Conservation (phyloP, 2,329 filamentous ascomycete species). For the Alternaria triticimaculans region DNA sequence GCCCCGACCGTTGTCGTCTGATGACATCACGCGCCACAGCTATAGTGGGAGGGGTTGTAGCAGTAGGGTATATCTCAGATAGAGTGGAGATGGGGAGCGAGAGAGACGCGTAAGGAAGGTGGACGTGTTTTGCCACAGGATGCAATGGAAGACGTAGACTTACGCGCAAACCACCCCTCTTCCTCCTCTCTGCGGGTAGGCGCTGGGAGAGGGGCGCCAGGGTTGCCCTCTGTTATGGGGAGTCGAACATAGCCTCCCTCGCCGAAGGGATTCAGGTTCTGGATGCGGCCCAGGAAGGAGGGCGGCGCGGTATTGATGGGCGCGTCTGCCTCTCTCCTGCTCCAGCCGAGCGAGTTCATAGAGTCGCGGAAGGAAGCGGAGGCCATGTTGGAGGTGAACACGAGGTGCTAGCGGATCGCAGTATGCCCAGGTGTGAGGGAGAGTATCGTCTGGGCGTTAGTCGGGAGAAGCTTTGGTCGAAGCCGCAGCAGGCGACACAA, state of each 20-base stretch:
- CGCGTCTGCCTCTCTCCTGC: slow-evolving; percentile 78
- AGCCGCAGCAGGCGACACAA: slow-evolving; percentile 49
- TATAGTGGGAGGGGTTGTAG: slow-evolving; percentile 1
- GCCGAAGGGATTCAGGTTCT: slow-evolving; percentile 87
- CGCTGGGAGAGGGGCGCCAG: slow-evolving; percentile 85
- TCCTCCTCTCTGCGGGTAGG: slow-evolving; percentile 88
- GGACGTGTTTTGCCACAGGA: slow-evolving; percentile 28
- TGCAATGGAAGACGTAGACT: slow-evolving; percentile 58
- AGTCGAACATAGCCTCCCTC: slow-evolving; percentile 87
- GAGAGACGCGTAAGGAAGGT: slow-evolving; percentile 12
- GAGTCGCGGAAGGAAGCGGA: slow-evolving; percentile 90
- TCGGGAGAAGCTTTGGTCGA: slow-evolving; percentile 30
- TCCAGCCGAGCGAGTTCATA: slow-evolving; percentile 95
- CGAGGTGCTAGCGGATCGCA: slow-evolving; percentile 22
- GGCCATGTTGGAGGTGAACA: slow-evolving; percentile 66
- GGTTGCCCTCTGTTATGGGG: slow-evolving; percentile 75
- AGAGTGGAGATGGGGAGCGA: slow-evolving; percentile 17
- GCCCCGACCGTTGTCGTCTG: slow-evolving; percentile 29
- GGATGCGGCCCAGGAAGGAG: slow-evolving; percentile 79
- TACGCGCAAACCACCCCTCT: slow-evolving; percentile 93
- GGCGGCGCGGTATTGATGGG: slow-evolving; percentile 76
- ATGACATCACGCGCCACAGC: slow-evolving; percentile 37
- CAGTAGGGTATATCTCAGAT: slow-evolving; percentile 12
- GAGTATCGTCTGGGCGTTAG: background rate
- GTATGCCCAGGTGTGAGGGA: background rate